Percentiles rank a stretch among this genome's conserved stretches.
Conservation (phyloP, 2,329 filamentous ascomycete genomes). For the Ophiosphaerella korrae region DNA sequence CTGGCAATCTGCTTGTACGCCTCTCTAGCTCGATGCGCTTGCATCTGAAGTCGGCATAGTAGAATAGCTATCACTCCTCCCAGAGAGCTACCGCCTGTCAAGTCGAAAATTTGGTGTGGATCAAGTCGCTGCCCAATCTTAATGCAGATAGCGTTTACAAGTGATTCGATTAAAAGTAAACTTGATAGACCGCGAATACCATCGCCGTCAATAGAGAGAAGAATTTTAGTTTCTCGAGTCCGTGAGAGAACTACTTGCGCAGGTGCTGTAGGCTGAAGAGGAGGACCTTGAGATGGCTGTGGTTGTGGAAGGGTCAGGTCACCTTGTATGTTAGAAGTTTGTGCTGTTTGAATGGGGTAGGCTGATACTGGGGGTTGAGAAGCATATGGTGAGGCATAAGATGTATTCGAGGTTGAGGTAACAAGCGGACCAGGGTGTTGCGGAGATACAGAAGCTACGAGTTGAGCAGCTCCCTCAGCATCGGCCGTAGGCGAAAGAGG, state of each 20-base stretch:
- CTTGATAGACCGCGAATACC: slow-evolving; percentile 39
- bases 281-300: not conserved
- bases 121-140: slow-evolving; percentile 30
- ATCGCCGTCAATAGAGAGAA: slow-evolving; percentile 41
- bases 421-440: slow-evolving; percentile 4
- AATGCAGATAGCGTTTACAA: slow-evolving; percentile 38
- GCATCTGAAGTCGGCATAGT: slow-evolving; percentile 38
- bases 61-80: slow-evolving; percentile 37
- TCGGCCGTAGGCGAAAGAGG: slow-evolving; percentile 7
- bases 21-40: slow-evolving; percentile 34
- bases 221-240: slow-evolving; percentile 36
- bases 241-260: slow-evolving; percentile 13
- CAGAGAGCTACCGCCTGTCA: slow-evolving; percentile 36
- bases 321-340: not conserved
- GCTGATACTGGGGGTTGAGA: not conserved
- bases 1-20: slow-evolving; percentile 33
- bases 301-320: not conserved
- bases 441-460: slow-evolving; percentile 1
- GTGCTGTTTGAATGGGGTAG: not conserved
- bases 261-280: slow-evolving; percentile 7
- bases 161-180: slow-evolving; percentile 35
- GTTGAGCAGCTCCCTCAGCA: not conserved
- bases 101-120: slow-evolving; percentile 39
- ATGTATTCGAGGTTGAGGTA: not conserved
- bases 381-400: slow-evolving; percentile 19